phyloP scores from a whole-genome alignment of 768 basidiomycete species.

The Russula griseocarnosa region DNA sequence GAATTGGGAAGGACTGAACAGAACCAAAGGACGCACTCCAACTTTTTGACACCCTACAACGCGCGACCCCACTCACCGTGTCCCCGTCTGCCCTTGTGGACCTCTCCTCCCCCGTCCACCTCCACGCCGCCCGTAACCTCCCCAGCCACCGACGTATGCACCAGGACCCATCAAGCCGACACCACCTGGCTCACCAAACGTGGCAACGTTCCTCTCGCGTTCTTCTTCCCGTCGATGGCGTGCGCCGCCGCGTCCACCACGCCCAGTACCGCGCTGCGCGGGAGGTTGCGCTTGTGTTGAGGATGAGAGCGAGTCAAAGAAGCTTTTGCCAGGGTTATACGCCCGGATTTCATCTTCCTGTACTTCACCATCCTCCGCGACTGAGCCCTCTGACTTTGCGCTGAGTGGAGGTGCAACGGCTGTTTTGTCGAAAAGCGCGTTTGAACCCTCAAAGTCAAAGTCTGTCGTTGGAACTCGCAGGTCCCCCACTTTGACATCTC shows the following conservation, averaged over 20 bases:
- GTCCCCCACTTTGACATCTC: slow-evolving; percentile 36
- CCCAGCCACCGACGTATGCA: slow-evolving; percentile 76
- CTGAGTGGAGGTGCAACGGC: slow-evolving; percentile 38
- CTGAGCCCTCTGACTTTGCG: slow-evolving; percentile 32
- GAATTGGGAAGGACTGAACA: background rate
- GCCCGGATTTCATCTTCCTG: slow-evolving; percentile 44
- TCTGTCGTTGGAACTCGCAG: slow-evolving; percentile 66
- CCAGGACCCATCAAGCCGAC: slow-evolving; percentile 74
- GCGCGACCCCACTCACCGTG: slow-evolving; percentile 7
- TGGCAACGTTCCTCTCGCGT: slow-evolving; percentile 77
- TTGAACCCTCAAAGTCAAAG: slow-evolving; percentile 77
- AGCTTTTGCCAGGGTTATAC: slow-evolving; percentile 74
- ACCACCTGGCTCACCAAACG: slow-evolving; percentile 83
- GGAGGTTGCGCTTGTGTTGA: slow-evolving; percentile 40
- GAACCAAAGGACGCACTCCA: slow-evolving; percentile 3
- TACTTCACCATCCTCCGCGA: slow-evolving; percentile 36
- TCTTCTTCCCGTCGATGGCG: slow-evolving; percentile 78
- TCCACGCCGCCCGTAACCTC: slow-evolving; percentile 56
- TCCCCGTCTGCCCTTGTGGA: slow-evolving; percentile 27
- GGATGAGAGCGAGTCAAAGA: slow-evolving; percentile 69
- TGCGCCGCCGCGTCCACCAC: slow-evolving; percentile 49
- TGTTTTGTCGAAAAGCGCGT: slow-evolving; percentile 78
- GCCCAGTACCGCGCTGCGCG: slow-evolving; percentile 41
- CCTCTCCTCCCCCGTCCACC: slow-evolving; percentile 43
- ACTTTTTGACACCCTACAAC: slow-evolving; percentile 10